Evolutionary conservation across 192 early-diverging fungal genomes (phyloP), one percentile per base, ranked within the genome.

Genomic region (Entomortierella lignicola): DNA sequence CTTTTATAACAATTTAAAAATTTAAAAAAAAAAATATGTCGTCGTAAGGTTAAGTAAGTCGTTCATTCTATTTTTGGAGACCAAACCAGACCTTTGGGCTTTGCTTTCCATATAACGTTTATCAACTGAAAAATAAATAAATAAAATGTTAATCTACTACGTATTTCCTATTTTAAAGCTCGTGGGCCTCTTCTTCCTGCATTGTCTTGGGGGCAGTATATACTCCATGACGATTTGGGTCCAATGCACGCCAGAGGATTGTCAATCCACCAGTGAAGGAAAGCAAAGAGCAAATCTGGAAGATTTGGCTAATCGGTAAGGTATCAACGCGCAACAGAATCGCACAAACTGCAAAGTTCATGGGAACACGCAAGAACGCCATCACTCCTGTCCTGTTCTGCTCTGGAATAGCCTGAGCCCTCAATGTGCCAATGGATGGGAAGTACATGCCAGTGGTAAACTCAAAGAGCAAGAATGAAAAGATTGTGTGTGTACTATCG

Each of bases 321-420:
- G 59, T 52, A 12, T 84, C 70, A 12, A 86, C 85, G 8, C 77
- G 57, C 72, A 83, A 80, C 69, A 89, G 56, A 34, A 86, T 82
- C 12, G 81, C 62, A 31, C 80, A 82, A 8, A 90, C 87, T 10
- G 67, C 80, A 31, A 87, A 65, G 66, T 90, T 90, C 89, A 90
- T 87, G 43, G 89, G 89, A n/a, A 90, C 84, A 55, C 89, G 77
- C 31, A 90, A 69, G 30, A 90, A 72, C 13, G 85, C 84, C 83
- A 89, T 89, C 29, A 90, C 81, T 25, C 85, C 83, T 11, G 87
- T 85, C 41, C 89, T 67, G 56, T 84, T 80, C 43, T 88, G 82
- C 63, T 90, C 87, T 15, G 89, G 89, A 37, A 90, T 85, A 13
- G 71, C 71, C 44, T 85, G 71, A 15, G 88, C 87, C 21, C 80